Percentiles rank a stretch among this genome's conserved stretches.
Conservation (phyloP, 2,329 filamentous ascomycete species). For the Akanthomyces dipterigenus region DNA sequence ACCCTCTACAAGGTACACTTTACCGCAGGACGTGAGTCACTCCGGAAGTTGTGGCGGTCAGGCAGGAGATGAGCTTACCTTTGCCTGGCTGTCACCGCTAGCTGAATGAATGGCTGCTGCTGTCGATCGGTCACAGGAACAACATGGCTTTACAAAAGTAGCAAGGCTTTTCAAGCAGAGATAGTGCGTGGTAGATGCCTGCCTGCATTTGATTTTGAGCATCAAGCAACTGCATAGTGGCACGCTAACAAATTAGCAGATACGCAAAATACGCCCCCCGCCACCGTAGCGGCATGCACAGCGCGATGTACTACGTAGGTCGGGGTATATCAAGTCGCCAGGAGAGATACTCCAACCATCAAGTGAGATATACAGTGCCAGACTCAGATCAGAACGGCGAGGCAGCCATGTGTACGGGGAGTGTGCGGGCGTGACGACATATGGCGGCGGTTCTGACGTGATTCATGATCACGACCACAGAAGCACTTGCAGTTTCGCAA, state of each 20-base stretch:
- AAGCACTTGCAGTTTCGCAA: not conserved
- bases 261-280: not conserved
- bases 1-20: not conserved
- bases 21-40: not conserved
- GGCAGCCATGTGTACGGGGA: too few relatives aligned
- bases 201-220: not conserved
- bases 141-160: not conserved
- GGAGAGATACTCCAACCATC: not conserved
- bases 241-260: not conserved
- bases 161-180: not conserved
- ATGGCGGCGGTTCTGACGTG: not conserved
- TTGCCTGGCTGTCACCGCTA: not conserved
- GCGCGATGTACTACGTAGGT: not conserved
- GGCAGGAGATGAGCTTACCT: not conserved
- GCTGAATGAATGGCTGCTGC: not conserved
- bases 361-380: not conserved
- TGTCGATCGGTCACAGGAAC: not conserved
- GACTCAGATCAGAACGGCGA: not conserved
- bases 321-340: not conserved
- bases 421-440: not conserved
- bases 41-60: not conserved
- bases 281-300: not conserved
- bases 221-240: not conserved
- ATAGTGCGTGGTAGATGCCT: not conserved
- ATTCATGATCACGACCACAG: not conserved